A percentile compares a stretch with the other conserved stretches of the same genome.
These are phyloP conservation scores for Choanephora cucurbitarum DNA, from an alignment of 371 early-diverging fungal genomes.

Conservation along the genomic window DNA sequence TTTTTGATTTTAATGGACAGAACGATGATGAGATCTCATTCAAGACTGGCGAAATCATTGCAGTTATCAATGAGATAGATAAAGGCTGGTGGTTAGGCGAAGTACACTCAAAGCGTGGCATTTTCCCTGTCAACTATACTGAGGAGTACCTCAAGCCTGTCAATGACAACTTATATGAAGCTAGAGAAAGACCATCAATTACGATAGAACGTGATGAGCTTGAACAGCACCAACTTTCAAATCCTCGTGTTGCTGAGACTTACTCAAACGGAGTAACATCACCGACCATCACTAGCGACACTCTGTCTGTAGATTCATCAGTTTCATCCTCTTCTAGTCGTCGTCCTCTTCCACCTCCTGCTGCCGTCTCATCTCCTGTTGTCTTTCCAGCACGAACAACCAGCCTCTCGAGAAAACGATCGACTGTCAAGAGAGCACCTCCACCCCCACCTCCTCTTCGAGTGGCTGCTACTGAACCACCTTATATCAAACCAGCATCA, in stretches of 20 bases:
- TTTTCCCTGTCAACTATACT: too few species aligned
- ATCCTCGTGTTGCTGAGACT: slow-evolving; percentile 6
- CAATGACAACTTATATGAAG: slow-evolving; percentile 62
- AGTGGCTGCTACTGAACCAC: background rate
- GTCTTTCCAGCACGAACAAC: background rate
- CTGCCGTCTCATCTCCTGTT: slow-evolving; percentile 6
- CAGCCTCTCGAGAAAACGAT: slow-evolving; percentile 13
- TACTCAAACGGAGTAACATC: too few species aligned
- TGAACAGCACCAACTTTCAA: background rate
- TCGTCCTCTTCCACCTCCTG: slow-evolving; percentile 18
- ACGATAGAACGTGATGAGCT: background rate
- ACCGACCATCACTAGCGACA: background rate
- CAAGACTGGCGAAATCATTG: slow-evolving; percentile 69
- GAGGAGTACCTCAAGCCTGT: too few species aligned
- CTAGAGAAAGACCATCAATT: slow-evolving; percentile 2
- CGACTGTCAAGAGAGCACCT: slow-evolving; percentile 6
- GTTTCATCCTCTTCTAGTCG: background rate
- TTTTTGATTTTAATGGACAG: slow-evolving; percentile 71
- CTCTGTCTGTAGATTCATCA: background rate
- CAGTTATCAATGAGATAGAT: slow-evolving; percentile 74
- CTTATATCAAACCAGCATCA: background rate
- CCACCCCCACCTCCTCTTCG: slow-evolving; percentile 13
- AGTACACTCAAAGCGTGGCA: slow-evolving; percentile 58
- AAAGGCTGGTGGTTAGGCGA: slow-evolving; percentile 92
- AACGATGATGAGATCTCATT: slow-evolving; percentile 71